Evolutionary conservation across 2,329 filamentous ascomycete species (phyloP).

Genomic region (Arthrobotrys megalospora): DNA sequence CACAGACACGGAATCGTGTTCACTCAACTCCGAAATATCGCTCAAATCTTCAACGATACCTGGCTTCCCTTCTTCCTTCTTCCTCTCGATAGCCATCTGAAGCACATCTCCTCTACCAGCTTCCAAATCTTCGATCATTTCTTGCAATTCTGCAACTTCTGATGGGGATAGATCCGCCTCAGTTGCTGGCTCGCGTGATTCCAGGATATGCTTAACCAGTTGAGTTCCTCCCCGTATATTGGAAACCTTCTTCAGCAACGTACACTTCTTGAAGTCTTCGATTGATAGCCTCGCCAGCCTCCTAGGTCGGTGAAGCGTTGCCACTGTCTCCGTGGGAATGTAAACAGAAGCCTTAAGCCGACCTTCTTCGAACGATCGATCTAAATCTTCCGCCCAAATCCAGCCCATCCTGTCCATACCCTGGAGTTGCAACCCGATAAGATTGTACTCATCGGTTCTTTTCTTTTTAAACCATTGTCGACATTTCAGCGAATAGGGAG

Average conservation of each 20-base stretch:
- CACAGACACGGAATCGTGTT: neutral
- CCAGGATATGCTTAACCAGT: neutral
- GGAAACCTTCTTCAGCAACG: neutral
- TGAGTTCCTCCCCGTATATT: neutral
- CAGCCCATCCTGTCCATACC: slow-evolving; percentile 55
- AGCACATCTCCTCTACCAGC: neutral
- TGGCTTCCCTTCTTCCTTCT: neutral
- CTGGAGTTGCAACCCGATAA: slow-evolving; percentile 46
- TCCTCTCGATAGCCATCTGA: neutral
- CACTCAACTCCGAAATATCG: slow-evolving; percentile 12
- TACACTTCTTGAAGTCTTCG: neutral
- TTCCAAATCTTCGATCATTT: neutral
- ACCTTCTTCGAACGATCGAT: slow-evolving; percentile 48
- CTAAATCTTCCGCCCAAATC: slow-evolving; percentile 56
- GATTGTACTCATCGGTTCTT: slow-evolving; percentile 30
- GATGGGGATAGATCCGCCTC: neutral
- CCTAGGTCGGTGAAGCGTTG: slow-evolving; percentile 4
- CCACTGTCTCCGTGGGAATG: slow-evolving; percentile 3
- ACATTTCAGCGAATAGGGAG: slow-evolving; percentile 19
- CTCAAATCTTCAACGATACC: neutral
- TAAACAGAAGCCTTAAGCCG: slow-evolving; percentile 43
- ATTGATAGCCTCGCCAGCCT: slow-evolving; percentile 4
- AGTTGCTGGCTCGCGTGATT: neutral
- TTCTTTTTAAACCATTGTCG: slow-evolving; percentile 22
- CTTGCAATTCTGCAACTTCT: neutral